Percentiles rank a stretch among this genome's conserved stretches.
Conservation (phyloP, 345 rosid genomes). For the Dipteronia dyeriana region DNA sequence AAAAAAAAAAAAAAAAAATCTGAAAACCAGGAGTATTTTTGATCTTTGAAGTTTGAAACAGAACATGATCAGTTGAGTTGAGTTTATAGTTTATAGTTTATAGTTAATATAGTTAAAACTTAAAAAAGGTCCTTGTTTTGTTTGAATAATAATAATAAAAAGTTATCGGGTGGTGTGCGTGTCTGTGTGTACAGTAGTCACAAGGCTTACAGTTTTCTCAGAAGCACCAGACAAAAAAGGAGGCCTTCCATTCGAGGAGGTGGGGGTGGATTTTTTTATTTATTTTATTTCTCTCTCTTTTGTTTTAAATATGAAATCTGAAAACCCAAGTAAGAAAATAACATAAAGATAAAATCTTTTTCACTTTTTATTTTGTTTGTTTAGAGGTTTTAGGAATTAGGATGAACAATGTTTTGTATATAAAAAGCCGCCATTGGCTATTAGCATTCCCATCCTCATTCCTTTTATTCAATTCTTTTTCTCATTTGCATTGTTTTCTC, state of each 20-base stretch:
- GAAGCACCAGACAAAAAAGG: neutral
- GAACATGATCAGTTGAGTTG: neutral
- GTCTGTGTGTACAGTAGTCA: neutral
- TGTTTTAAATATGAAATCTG: too few species aligned
- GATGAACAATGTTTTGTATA: constrained; percentile 11
- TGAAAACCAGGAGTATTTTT: too few species aligned
- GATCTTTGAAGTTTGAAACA: neutral
- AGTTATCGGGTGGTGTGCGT: neutral
- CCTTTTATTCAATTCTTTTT: neutral
- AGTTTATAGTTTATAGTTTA: neutral
- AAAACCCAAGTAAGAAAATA: neutral
- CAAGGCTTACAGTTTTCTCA: constrained; percentile 1
- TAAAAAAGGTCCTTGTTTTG: neutral
- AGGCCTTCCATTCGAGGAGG: neutral
- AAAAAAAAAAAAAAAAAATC: too few species aligned
- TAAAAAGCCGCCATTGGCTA: constrained; percentile 21
- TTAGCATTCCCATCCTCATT: neutral
- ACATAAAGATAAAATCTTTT: neutral
- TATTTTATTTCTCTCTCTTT: neutral
- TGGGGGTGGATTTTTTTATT: neutral
- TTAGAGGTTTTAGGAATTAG: neutral
- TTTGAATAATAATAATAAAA: too few species aligned
- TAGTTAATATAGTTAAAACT: neutral
- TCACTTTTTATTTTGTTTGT: neutral
- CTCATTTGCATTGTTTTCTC: constrained; percentile 5